These are phyloP conservation scores for Nepenthes alata DNA, from an alignment of 179 eudicot genomes.

Conservation along the genomic window DNA sequence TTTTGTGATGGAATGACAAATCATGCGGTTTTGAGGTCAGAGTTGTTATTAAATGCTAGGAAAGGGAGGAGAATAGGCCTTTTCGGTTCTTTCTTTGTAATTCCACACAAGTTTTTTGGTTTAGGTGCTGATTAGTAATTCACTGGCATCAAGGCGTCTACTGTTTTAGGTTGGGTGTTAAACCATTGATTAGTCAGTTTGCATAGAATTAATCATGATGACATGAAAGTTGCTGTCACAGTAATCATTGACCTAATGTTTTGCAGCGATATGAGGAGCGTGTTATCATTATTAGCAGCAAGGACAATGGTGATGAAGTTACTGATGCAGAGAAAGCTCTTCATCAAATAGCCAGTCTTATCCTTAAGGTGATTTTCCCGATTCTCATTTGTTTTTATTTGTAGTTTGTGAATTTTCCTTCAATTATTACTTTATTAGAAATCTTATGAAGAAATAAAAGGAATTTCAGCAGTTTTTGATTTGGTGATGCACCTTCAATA, in stretches of 20 bases:
- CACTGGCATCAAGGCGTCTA: too few relatives aligned
- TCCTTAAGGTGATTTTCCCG: slow-evolving; percentile 48
- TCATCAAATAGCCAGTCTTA: slow-evolving; percentile 58
- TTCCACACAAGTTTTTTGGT: too few relatives aligned
- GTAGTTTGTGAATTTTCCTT: neutral
- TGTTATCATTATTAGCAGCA: slow-evolving; percentile 77
- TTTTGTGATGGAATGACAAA: too few relatives aligned
- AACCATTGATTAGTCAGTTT: neutral
- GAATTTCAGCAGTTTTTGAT: neutral
- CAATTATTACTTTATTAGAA: neutral
- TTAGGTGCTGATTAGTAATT: too few relatives aligned
- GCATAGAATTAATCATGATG: neutral
- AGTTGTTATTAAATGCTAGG: too few relatives aligned
- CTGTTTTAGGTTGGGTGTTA: too few relatives aligned
- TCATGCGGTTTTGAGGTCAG: too few relatives aligned
- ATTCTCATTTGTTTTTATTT: neutral
- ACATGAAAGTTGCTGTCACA: neutral
- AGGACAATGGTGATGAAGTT: slow-evolving; percentile 39
- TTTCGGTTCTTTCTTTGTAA: too few relatives aligned
- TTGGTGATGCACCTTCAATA: too few relatives aligned
- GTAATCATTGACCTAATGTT: slow-evolving; percentile 2
- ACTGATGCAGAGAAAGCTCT: slow-evolving; percentile 84
- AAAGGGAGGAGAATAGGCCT: too few relatives aligned
- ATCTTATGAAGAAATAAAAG: neutral
- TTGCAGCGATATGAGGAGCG: slow-evolving; percentile 83